These are phyloP conservation scores for Andrographis paniculata DNA, from an alignment of 305 asterid genomes.

Conservation along the genomic window DNA sequence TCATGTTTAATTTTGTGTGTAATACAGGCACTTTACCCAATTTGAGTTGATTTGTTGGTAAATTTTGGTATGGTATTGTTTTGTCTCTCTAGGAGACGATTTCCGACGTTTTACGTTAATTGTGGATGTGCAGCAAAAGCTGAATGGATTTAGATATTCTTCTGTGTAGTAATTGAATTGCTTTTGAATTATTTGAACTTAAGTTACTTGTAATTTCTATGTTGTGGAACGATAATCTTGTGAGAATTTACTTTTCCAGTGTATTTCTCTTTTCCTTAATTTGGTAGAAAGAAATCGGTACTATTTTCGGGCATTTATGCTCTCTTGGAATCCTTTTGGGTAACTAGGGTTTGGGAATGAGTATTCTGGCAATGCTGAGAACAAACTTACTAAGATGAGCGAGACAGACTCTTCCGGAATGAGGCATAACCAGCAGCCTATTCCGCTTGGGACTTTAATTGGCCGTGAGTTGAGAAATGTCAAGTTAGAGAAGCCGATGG, in stretches of 20 bases:
- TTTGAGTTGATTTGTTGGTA: conserved; percentile 6
- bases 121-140: conserved; percentile 8
- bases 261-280: no score
- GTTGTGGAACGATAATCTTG: no score
- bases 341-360: conserved; percentile 34
- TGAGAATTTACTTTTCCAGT: background rate
- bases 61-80: background rate
- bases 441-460: conserved; percentile 76
- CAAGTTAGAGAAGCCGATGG: conserved; percentile 62
- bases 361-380: conserved; percentile 35
- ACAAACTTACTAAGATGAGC: conserved; percentile 42
- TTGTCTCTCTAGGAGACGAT: conserved; percentile 8
- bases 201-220: background rate
- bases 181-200: no score
- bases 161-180: background rate
- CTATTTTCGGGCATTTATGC: background rate
- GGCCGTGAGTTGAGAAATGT: conserved; percentile 79
- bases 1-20: conserved; percentile 13
- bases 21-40: conserved; percentile 9
- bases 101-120: conserved; percentile 9
- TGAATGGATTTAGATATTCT: background rate
- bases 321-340: conserved; percentile 9
- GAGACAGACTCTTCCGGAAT: conserved; percentile 40
- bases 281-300: background rate
- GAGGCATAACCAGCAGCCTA: conserved; percentile 59